Base-by-base conservation (phyloP, 202 grass and related monocot species). In the Setaria italica region DNA sequence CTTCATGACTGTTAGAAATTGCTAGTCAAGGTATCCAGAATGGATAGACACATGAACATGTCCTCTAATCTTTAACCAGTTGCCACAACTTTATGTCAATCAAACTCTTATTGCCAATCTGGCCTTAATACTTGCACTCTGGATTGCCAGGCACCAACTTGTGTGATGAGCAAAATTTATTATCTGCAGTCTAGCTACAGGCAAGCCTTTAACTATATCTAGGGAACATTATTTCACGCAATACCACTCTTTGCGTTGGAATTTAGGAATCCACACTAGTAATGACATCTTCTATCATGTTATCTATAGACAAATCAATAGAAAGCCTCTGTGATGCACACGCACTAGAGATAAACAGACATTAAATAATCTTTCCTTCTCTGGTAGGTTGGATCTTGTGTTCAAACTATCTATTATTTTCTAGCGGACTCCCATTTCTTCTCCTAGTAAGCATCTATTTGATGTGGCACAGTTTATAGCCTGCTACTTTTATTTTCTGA, bases 401-500 rank as follows among this genome's bases (percentile, higher is more conserved):
- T 60, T 29, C 10, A 25, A 25, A 62, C 25, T 3, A 5, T 63
- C 29, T 33, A 63, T 63, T 63, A 15, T 63, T 62, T 63, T 63
- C 11, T 63, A 63, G 29, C 10, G 0, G 60, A 33, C 1, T 32
- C 42, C 16, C 7, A 17, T 68, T 39, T 42, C 35, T 41, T 19
- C 7, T 42, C 16, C 65, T 9, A 20, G 35, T 10, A 68, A 20
- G 15, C 17, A 68, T 17, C 4, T 10, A 42, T 39, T 67, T 67
- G 33, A 67, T 67, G 64, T 39, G 33, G 34, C 2, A 35, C 13
- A 14, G 14, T 37, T 67, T 39, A 67, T 67, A 67, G 37, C 39
- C 73, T 25, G 11, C 8, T 84, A 68, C 9, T 55, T 80, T 45
- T 48, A 39, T 84, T 79, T 87, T 63, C 32, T 32, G 42, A 62